phyloP scores from a whole-genome alignment of 441 rosid genomes.

The Lepidium campestre region DNA sequence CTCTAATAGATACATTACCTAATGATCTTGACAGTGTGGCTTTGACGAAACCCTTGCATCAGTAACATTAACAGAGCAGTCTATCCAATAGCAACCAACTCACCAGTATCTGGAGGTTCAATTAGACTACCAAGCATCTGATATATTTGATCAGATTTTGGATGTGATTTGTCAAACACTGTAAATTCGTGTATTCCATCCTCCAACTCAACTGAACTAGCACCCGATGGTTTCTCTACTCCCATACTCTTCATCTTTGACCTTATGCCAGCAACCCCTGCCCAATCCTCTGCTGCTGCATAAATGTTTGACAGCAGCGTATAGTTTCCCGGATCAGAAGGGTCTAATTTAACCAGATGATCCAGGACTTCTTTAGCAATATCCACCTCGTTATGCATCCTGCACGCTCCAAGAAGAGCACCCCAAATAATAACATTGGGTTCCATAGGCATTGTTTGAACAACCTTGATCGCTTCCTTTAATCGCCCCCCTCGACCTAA shows the following conservation, averaged over 20 bases:
- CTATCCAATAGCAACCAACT: slow-evolving; percentile 20
- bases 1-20: neutral
- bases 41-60: neutral
- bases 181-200: slow-evolving; percentile 57
- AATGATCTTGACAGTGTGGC: neutral
- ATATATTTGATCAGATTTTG: slow-evolving; percentile 53
- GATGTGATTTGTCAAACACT: slow-evolving; percentile 56
- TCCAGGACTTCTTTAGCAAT: slow-evolving; percentile 52
- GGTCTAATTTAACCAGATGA: slow-evolving; percentile 40
- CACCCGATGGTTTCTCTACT: slow-evolving; percentile 57
- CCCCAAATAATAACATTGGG: slow-evolving; percentile 80
- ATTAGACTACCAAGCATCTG: slow-evolving; percentile 43
- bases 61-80: neutral
- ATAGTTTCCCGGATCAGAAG: slow-evolving; percentile 53
- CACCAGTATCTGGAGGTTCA: slow-evolving; percentile 28
- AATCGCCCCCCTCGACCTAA: slow-evolving; percentile 66
- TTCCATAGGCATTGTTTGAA: slow-evolving; percentile 60
- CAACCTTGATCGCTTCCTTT: slow-evolving; percentile 58
- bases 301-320: slow-evolving; percentile 62
- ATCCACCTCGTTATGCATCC: slow-evolving; percentile 48
- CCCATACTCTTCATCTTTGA: slow-evolving; percentile 52
- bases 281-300: slow-evolving; percentile 76
- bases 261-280: slow-evolving; percentile 54
- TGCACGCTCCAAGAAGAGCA: slow-evolving; percentile 73
- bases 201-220: slow-evolving; percentile 59